Evolutionary conservation across 352 stramenopile genomes (phyloP), one percentile per base, ranked within the genome.

Genomic region (Elongisporangium senticosum): DNA sequence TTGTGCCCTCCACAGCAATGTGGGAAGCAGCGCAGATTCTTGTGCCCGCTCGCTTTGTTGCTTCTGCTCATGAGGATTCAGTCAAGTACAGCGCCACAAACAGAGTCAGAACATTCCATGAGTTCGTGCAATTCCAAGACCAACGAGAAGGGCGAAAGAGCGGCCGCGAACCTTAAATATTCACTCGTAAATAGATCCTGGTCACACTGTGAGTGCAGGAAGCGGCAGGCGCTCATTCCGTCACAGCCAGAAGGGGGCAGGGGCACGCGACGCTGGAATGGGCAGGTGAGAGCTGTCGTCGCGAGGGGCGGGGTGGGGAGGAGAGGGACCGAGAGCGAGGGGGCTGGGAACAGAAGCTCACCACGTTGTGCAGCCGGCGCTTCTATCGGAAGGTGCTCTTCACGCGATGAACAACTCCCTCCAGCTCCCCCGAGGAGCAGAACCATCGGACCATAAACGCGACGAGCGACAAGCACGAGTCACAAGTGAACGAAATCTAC

Each of bases 31-130:
- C 81, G 81, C 14, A 90, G 59, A 62, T 90, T 90, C 78, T 93
- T 93, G 63, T 91, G 80, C 17, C 84, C 84, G 48, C 84, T 90
- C 2, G 84, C 82, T 68, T 93, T 93, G 69, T 93, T 93, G 65
- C 79, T 91, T 74, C 83, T 93, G 59, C 52, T 66, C 21, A 23
- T 2, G 58, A 7, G 23, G 53, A 53, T 8, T 49, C n/a, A n/a
- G n/a, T n/a, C n/a, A n/a, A n/a, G n/a, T 24, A 51, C 28, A 68
- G 49, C 23, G 21, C 4, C 20, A 60, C 49, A 58, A n/a, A n/a
- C n/a, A 28, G 22, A 26, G 23, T 50, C 43, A 54, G 8, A 17
- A 55, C 26, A 51, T 54, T 28, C 40, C n/a, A 51, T 17, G n/a
- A 55, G 39, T 19, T 13, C 51, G 53, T 59, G 24, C 17, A 20